Evolutionary conservation across 495 filamentous ascomycete species (phyloP).

Genomic region (Echria macrotheca): DNA sequence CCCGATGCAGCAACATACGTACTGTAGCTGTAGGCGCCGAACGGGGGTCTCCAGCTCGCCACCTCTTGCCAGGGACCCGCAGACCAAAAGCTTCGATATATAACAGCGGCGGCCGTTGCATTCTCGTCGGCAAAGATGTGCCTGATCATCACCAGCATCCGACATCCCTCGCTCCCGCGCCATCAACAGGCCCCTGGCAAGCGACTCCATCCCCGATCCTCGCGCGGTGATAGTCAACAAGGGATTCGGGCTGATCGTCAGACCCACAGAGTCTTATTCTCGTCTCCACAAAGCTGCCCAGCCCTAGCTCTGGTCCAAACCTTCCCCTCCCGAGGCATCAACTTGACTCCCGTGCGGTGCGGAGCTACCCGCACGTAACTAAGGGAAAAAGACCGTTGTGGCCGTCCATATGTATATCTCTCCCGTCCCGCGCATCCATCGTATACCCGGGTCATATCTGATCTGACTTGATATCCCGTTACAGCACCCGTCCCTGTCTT

Average conservation of each 20-base stretch:
- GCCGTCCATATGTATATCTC: no score
- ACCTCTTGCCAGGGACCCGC: background rate
- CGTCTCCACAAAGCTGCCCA: background rate
- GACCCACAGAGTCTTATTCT: background rate
- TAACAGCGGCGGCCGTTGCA: background rate
- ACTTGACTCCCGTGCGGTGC: no score
- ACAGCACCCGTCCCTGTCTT: no score
- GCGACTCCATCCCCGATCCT: background rate
- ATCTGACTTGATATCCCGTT: no score
- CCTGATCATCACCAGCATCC: constrained; percentile 6
- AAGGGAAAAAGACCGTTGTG: no score
- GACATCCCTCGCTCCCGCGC: background rate
- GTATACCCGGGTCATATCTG: no score
- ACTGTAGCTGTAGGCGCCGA: no score
- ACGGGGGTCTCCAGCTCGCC: no score
- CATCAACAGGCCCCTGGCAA: background rate
- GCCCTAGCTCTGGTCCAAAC: background rate
- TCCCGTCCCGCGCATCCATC: no score
- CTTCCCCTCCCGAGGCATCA: no score
- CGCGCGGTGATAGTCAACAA: background rate
- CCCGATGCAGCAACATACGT: no score
- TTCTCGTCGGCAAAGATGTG: background rate
- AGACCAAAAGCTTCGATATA: background rate
- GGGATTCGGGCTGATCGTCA: background rate
- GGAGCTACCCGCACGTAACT: no score